Evolutionary conservation across 805 yeast species (phyloP).

Genomic region (Torulaspora quercuum): DNA sequence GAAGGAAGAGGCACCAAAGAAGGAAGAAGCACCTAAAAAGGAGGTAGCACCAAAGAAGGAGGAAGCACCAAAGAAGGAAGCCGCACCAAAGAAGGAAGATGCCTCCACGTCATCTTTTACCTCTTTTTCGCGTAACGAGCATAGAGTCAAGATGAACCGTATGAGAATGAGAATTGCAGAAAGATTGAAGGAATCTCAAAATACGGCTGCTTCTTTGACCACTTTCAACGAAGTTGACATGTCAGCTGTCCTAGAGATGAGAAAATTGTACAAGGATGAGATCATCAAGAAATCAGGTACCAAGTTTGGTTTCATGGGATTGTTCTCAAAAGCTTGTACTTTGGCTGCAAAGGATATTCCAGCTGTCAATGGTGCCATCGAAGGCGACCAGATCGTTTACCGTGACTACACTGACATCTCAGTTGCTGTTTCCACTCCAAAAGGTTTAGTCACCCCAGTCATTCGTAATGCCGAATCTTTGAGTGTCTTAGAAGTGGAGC

Average conservation of each 20-base stretch:
- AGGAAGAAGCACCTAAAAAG: slow-evolving; percentile 36
- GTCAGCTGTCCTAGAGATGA: slow-evolving; percentile 86
- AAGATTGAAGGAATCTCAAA: slow-evolving; percentile 98
- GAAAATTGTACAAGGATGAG: slow-evolving; percentile 96
- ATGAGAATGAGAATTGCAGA: slow-evolving; percentile 99
- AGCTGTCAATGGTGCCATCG: slow-evolving; percentile 92
- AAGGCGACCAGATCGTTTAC: slow-evolving; percentile 88
- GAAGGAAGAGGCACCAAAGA: slow-evolving; percentile 9
- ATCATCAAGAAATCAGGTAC: slow-evolving; percentile 87
- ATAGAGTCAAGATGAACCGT: slow-evolving; percentile 96
- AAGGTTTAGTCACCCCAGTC: slow-evolving; percentile 97
- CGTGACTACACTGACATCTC: slow-evolving; percentile 96
- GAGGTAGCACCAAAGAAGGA: slow-evolving; percentile 24
- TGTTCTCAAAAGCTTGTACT: slow-evolving; percentile 89
- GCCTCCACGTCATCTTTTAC: slow-evolving; percentile 40
- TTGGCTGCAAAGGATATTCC: slow-evolving; percentile 94
- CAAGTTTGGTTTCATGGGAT: slow-evolving; percentile 98
- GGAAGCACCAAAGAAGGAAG: slow-evolving; percentile 28
- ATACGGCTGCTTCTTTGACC: slow-evolving; percentile 96
- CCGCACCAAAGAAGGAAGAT: slow-evolving; percentile 28
- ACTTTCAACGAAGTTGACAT: slow-evolving; percentile 98
- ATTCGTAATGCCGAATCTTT: slow-evolving; percentile 94
- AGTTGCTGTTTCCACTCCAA: slow-evolving; percentile 97
- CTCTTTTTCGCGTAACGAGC: slow-evolving; percentile 77
- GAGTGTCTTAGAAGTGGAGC: slow-evolving; percentile 82